phyloP scores from a whole-genome alignment of 106 monocot genomes.

The Xerophyta viscosa region DNA sequence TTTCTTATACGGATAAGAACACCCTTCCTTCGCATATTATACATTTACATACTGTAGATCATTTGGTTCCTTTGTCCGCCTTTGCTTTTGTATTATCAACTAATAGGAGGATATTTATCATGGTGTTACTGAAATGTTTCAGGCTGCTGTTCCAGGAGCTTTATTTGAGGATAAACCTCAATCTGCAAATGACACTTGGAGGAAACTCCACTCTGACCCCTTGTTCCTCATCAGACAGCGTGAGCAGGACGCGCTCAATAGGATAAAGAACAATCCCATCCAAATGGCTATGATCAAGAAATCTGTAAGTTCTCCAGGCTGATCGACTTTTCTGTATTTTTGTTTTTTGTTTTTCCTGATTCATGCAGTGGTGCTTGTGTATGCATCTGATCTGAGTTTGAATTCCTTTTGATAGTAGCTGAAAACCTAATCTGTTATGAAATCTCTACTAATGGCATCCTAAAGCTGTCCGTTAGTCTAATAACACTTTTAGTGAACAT shows the following conservation, averaged over 20 bases:
- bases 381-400: too few species aligned
- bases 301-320: slow-evolving; percentile 41
- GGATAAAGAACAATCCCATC: slow-evolving; percentile 92
- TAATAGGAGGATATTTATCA: neutral
- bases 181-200: slow-evolving; percentile 95
- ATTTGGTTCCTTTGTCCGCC: too few species aligned
- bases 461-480: too few species aligned
- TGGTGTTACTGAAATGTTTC: slow-evolving; percentile 11
- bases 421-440: too few species aligned
- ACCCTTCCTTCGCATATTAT: too few species aligned
- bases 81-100: neutral
- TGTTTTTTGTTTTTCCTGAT: neutral
- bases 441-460: too few species aligned
- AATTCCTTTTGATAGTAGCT: too few species aligned
- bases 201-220: slow-evolving; percentile 95
- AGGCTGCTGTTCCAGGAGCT: slow-evolving; percentile 85
- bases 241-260: slow-evolving; percentile 79
- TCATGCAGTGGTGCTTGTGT: too few species aligned
- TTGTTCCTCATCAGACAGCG: slow-evolving; percentile 80
- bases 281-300: slow-evolving; percentile 93
- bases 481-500: too few species aligned
- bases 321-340: neutral
- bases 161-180: slow-evolving; percentile 95
- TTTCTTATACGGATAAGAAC: too few species aligned
- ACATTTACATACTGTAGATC: too few species aligned